Evolutionary conservation across 2,329 filamentous ascomycete genomes (phyloP).

Genomic region (Metarhizium robertsii): DNA sequence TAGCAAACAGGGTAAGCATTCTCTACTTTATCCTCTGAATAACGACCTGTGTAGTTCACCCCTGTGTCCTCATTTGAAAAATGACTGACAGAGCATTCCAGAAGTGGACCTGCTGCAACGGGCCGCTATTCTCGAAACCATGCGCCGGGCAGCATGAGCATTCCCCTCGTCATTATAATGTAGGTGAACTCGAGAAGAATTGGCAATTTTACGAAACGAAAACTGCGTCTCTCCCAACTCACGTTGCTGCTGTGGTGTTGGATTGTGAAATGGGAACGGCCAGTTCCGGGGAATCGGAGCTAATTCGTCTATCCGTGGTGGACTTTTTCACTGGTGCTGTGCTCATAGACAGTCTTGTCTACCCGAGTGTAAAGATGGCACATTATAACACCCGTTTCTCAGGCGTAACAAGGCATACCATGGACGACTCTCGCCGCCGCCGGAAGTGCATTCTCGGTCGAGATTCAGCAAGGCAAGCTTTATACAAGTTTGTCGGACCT

Average conservation of each 20-base stretch:
- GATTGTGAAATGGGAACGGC: conserved; percentile 48
- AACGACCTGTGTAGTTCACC: neutral
- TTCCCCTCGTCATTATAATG: conserved; percentile 11
- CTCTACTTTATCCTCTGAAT: neutral
- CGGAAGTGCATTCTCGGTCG: conserved; percentile 29
- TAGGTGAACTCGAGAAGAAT: conserved; percentile 17
- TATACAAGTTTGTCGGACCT: conserved; percentile 34
- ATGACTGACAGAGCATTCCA: conserved; percentile 4
- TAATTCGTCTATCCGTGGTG: conserved; percentile 41
- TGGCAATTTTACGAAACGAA: conserved; percentile 16
- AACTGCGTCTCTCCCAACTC: neutral
- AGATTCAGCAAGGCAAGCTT: conserved; percentile 27
- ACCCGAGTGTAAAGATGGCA: conserved; percentile 32
- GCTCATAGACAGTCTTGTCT: conserved; percentile 42
- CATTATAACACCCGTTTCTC: conserved; percentile 42
- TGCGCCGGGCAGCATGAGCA: conserved; percentile 19
- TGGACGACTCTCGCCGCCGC: conserved; percentile 24
- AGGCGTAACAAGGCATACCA: conserved; percentile 31
- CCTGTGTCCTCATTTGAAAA: neutral
- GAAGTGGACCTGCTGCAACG: conserved; percentile 23
- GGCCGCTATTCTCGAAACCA: conserved; percentile 11
- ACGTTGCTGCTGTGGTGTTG: conserved; percentile 29
- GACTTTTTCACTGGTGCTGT: conserved; percentile 40
- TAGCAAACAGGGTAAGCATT: conserved; percentile 16
- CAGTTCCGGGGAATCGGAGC: conserved; percentile 32